phyloP scores from a whole-genome alignment of 345 rosid species.

The Tarenaya hassleriana region DNA sequence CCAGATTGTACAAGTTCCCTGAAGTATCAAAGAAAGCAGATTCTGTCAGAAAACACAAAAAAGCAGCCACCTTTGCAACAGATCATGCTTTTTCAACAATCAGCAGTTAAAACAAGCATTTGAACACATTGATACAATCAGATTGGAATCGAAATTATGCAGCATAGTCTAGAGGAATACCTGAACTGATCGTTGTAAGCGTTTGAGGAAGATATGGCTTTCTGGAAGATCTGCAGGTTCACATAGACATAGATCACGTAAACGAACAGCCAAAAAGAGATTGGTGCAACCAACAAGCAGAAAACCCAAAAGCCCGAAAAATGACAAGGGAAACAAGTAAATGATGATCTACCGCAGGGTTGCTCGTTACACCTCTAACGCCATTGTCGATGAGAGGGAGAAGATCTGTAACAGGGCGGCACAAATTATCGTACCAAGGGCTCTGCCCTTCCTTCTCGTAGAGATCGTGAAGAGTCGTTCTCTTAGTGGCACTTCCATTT shows the following conservation, averaged over 20 bases:
- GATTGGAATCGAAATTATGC: no score
- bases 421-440: conserved; percentile 99
- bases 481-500: conserved; percentile 49
- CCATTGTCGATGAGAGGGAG: conserved; percentile 80
- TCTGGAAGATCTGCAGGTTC: conserved; percentile 83
- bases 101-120: no score
- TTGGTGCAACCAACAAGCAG: neutral
- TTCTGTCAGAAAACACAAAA: no score
- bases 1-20: no score
- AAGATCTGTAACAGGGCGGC: conserved; percentile 91
- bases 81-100: no score
- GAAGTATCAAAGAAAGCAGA: no score
- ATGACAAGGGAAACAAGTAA: no score
- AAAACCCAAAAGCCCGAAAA: no score
- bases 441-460: conserved; percentile 92
- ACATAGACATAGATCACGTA: neutral
- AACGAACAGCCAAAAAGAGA: neutral
- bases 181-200: conserved; percentile 97
- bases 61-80: no score
- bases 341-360: conserved; percentile 73
- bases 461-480: conserved; percentile 83
- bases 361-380: conserved; percentile 98
- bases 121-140: no score
- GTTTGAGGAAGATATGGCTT: conserved; percentile 91
- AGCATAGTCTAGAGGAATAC: conserved; percentile 33